Evolutionary conservation across 768 basidiomycete genomes (phyloP), one percentile per base, ranked within the genome.

Genomic region (Lactarius evosmus): DNA sequence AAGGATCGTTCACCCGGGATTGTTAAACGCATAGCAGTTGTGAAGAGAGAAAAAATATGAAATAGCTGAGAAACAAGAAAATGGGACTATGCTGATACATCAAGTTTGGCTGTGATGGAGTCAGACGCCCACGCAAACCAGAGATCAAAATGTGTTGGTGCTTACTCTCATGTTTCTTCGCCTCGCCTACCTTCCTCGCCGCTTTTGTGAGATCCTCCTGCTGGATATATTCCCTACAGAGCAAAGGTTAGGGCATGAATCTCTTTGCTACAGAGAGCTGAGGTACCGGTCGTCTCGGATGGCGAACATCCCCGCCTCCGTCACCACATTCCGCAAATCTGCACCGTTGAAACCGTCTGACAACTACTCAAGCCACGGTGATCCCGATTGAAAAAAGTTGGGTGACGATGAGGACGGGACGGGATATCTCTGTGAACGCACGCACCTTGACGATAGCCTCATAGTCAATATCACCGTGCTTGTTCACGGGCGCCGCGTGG

Each of bases 121-220:
- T 32, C 14, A 14, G 55, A 22, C 14, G 17, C 32, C n/a, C 33
- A 22, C 2, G 25, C 36, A 55, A n/a, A 29, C 30, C 25, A 49
- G n/a, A 49, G 5, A 7, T 40, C 5, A 2, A 25, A 32, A 32
- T 33, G n/a, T 27, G 14, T 49, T 50, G 8, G n/a, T 16, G 79
- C 91, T 78, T 72, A 92, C 92, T 92, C 79, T 98, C 95, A 70
- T 97, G 95, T 75, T 98, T 98, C 86, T 98, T 98, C 17, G 94
- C 92, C 70, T 98, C 96, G 46, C 87, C 85, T 22, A 98, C 88
- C 74, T 99, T 99, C 68, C 97, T 82, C 44, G 92, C 93, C 19
- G 96, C 96, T 78, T 98, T 98, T 65, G 90, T 93, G 61, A 97
- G 79, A 76, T 99, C 96, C 72, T 98, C 96, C 75, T 99, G 96